Evolutionary conservation across 2,329 filamentous ascomycete species (phyloP), one percentile per base, ranked within the genome.

Genomic region (Trichoderma sp.): DNA sequence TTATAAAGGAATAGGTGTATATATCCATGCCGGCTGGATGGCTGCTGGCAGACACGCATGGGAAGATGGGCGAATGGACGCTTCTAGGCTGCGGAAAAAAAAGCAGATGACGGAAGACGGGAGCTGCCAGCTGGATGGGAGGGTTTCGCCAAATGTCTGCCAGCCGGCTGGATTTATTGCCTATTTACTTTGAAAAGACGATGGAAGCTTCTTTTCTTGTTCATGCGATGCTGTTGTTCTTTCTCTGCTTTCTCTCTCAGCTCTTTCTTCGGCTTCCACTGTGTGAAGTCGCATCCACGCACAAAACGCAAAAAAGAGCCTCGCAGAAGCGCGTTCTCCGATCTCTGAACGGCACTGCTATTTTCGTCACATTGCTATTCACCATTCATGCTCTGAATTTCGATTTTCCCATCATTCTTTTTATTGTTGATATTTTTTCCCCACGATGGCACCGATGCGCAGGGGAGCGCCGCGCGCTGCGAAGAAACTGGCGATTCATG

Each of bases 391-490:
- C 13, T 57, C 27, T 57, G 3, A 19, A 24, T 52, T 59, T 60
- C 16, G 10, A 57, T 10, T 57, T 35, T 10, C 29, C 29, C n/a
- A 10, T 57, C 16, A 21, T 13, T 57, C 5, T 43, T 21, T 27
- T 35, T 27, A 31, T 3, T n/a, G 3, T 43, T 43, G 19, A 35
- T n/a, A 10, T 3, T 29, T 8, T 59, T 19, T 63, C 47, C 40
- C 35, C 7, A 40, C 33, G 4, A 70, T 71, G 69, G 64, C 57
- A 14, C 67, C 69, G 56, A 71, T 62, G 47, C 65, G 69, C 43
- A 62, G 61, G 40, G 62, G 70, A 63, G 59, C 72, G 68, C 69
- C 71, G 33, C 70, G 71, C 70, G 49, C 72, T 62, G 58, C 65
- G 19, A 70, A 63, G 59, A 70, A 63, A 53, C 24, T 62, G 57